phyloP scores from a whole-genome alignment of 345 rosid species.

The Gossypium anomalum region DNA sequence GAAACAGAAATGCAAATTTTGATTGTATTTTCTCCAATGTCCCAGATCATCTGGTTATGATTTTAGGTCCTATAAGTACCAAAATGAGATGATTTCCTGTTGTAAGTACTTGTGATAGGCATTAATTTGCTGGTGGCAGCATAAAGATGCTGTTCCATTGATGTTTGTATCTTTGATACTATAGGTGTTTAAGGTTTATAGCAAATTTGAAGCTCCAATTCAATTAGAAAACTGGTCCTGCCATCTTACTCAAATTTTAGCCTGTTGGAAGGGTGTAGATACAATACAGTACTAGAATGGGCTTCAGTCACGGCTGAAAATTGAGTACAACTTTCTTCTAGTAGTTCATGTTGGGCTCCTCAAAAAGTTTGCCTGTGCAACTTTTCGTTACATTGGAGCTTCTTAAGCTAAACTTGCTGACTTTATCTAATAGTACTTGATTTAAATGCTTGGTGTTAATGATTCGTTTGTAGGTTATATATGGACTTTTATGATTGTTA shows the following conservation, averaged over 20 bases:
- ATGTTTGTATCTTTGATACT: neutral
- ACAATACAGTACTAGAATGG: neutral
- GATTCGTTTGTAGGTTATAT: neutral
- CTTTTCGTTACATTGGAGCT: neutral
- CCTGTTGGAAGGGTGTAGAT: neutral
- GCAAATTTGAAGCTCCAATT: neutral
- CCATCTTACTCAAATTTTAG: neutral
- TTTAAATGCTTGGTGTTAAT: neutral
- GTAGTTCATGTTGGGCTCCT: neutral
- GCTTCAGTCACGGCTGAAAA: neutral
- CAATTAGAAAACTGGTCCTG: neutral
- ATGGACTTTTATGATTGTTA: slow-evolving; percentile 1
- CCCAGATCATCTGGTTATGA: neutral
- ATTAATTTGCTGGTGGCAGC: slow-evolving; percentile 1
- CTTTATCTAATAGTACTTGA: neutral
- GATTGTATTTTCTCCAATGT: neutral
- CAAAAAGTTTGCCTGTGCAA: neutral
- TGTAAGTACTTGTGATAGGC: neutral
- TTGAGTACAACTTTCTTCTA: neutral
- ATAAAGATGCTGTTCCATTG: neutral
- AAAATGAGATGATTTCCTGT: neutral
- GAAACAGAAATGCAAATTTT: neutral
- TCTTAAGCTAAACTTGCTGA: neutral
- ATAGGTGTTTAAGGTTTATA: neutral
- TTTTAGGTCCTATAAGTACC: neutral